Conservation (phyloP, 129 eudicot genomes). For the carrot (Daucus carota) region DH1_v3.0 NC_030383.2:62479001-62479500, state of each 20-base stretch:
- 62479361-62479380: too few relatives aligned
- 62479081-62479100: too few relatives aligned
- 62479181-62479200: background rate
- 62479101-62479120: background rate
- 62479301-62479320: background rate
- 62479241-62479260: background rate
- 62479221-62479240: background rate
- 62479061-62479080: too few relatives aligned
- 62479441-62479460: too few relatives aligned
- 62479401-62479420: too few relatives aligned
- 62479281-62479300: background rate
- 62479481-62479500: too few relatives aligned
- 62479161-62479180: background rate
- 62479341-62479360: background rate
- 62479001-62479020: too few relatives aligned
- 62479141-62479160: background rate
- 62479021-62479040: too few relatives aligned
- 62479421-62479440: too few relatives aligned
- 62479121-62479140: background rate
- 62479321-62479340: background rate
- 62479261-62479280: background rate
- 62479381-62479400: too few relatives aligned
- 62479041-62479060: too few relatives aligned
- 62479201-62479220: background rate
- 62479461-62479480: too few relatives aligned